phyloP scores from a whole-genome alignment of 179 eudicot genomes.

The Amaranthus tricolor region DNA sequence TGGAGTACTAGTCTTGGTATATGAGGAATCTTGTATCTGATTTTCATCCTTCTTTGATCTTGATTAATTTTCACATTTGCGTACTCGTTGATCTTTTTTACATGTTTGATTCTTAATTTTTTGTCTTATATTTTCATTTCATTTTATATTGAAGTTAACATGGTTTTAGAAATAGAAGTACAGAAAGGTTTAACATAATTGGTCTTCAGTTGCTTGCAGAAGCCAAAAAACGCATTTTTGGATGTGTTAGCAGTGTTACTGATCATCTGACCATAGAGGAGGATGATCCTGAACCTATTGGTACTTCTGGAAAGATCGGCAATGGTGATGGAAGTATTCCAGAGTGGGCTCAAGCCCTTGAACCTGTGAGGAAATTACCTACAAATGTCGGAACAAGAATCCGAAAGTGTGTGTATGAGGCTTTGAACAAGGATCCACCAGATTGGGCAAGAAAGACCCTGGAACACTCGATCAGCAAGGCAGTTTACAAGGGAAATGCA shows the following conservation, averaged over 20 bases:
- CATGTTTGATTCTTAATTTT: not conserved
- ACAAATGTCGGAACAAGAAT: conserved; percentile 98
- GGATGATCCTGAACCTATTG: conserved; percentile 46
- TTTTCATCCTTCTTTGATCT: not conserved
- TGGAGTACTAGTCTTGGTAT: no score
- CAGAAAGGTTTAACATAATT: conserved; percentile 26
- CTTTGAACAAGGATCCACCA: conserved; percentile 73
- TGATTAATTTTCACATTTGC: not conserved
- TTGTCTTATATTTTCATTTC: not conserved
- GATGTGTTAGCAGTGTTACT: conserved; percentile 42
- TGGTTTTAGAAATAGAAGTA: not conserved
- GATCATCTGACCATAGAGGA: conserved; percentile 40
- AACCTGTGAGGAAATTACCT: conserved; percentile 88
- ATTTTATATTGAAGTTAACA: not conserved
- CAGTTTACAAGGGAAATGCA: conserved; percentile 94
- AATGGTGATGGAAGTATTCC: conserved; percentile 47
- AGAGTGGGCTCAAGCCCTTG: conserved; percentile 79
- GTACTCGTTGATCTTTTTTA: not conserved
- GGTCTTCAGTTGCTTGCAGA: conserved; percentile 85
- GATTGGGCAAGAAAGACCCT: conserved; percentile 81
- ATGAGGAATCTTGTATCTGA: not conserved
- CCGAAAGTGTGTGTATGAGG: conserved; percentile 72
- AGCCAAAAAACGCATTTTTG: conserved; percentile 67
- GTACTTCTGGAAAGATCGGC: conserved; percentile 30
- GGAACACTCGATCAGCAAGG: conserved; percentile 89